Evolutionary conservation across 2,329 filamentous ascomycete species (phyloP).

Genomic region (Epichloe scottii): DNA sequence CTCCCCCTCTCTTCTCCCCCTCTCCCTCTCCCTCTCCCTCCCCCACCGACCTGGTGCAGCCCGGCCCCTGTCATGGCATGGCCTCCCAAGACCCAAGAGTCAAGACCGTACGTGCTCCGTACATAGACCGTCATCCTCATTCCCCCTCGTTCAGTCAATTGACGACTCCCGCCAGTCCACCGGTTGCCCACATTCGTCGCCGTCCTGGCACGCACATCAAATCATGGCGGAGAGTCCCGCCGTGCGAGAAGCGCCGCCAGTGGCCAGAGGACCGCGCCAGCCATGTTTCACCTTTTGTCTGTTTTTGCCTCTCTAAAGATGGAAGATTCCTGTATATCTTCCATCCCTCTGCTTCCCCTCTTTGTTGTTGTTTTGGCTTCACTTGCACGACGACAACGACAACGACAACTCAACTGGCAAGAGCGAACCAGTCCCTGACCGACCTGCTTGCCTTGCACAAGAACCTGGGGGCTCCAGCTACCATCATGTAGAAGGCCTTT

Average conservation of each 20-base stretch:
- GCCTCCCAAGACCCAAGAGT: no score
- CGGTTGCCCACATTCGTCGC: not conserved
- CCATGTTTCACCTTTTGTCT: constrained; percentile 1
- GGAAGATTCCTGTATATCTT: not conserved
- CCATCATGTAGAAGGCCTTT: not conserved
- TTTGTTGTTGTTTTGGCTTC: no score
- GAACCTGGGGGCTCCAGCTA: not conserved
- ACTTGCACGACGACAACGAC: not conserved
- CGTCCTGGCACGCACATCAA: no score
- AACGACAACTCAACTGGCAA: not conserved
- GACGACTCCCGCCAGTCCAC: not conserved
- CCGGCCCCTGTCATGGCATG: not conserved
- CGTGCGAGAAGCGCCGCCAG: not conserved
- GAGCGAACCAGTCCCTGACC: not conserved
- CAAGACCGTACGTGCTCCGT: no score
- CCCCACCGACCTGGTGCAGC: not conserved
- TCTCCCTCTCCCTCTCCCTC: not conserved
- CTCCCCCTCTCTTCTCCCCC: not conserved
- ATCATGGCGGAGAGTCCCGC: no score
- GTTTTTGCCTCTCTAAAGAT: no score
- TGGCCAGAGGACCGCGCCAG: not conserved
- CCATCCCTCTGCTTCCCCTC: not conserved
- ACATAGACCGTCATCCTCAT: no score
- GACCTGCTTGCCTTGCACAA: not conserved
- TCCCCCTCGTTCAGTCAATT: no score